phyloP scores from a whole-genome alignment of 1,139 yeast genomes.

The Magnusiomyces clavatus region DNA sequence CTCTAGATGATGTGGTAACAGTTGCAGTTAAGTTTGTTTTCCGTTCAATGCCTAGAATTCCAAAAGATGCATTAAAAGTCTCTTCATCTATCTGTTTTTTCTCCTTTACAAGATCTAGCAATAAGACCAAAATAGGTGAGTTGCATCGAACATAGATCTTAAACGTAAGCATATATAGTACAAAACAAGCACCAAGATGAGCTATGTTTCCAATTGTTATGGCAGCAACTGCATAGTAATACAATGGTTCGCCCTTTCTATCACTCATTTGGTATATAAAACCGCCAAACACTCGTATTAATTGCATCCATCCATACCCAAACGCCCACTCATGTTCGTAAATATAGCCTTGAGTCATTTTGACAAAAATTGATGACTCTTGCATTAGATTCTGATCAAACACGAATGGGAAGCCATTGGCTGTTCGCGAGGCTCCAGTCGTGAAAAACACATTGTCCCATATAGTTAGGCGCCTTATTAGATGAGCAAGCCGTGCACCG shows the following conservation, averaged over 20 bases:
- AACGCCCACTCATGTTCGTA: constrained; percentile 92
- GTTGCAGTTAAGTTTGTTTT: too few species aligned
- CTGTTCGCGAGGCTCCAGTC: constrained; percentile 43
- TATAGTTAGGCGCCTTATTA: constrained; percentile 45
- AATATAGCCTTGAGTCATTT: constrained; percentile 19
- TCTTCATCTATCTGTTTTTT: too few species aligned
- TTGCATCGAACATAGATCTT: constrained; percentile 18
- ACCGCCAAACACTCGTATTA: constrained; percentile 29
- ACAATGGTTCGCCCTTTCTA: constrained; percentile 31
- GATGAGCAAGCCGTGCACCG: constrained; percentile 12
- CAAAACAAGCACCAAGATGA: constrained; percentile 44
- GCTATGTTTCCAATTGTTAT: constrained; percentile 44
- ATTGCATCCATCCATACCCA: constrained; percentile 66
- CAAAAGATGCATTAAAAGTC: too few species aligned
- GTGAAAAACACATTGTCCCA: constrained; percentile 87
- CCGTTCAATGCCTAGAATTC: too few species aligned
- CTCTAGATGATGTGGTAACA: too few species aligned
- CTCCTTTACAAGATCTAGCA: too few species aligned
- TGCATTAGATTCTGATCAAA: constrained; percentile 14
- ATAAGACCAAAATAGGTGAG: too few species aligned
- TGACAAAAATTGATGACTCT: background rate
- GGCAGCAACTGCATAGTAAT: constrained; percentile 39
- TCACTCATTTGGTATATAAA: background rate
- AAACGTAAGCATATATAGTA: constrained; percentile 46
- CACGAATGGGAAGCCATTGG: too few species aligned